phyloP scores from a whole-genome alignment of 2,329 filamentous ascomycete species.

The Dryadomyces quercivorus region DNA sequence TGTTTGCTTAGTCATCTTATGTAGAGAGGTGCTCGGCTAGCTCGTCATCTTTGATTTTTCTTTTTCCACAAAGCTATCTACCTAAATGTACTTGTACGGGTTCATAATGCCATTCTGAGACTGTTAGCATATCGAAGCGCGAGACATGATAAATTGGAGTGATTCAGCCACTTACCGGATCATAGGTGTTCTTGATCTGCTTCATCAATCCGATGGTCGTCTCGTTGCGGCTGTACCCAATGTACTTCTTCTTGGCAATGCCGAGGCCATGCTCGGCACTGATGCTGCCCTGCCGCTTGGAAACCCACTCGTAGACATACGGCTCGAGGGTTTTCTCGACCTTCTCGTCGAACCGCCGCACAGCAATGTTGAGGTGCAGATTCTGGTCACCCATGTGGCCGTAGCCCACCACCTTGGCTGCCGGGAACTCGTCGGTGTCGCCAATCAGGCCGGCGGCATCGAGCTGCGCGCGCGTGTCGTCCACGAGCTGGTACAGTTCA shows the following conservation, averaged over 20 bases:
- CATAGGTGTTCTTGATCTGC: slow-evolving; percentile 86
- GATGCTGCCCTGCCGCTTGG: slow-evolving; percentile 78
- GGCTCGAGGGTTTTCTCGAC: slow-evolving; percentile 86
- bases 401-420: slow-evolving; percentile 86
- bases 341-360: slow-evolving; percentile 69
- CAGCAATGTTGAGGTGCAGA: slow-evolving; percentile 82
- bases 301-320: slow-evolving; percentile 96
- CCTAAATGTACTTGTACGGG: slow-evolving; percentile 86
- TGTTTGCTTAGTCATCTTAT: too few relatives aligned
- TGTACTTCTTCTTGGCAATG: slow-evolving; percentile 88
- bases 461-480: slow-evolving; percentile 67
- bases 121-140: not conserved
- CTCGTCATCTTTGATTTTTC: not conserved
- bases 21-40: too few relatives aligned
- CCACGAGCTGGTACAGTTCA: slow-evolving; percentile 80
- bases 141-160: not conserved
- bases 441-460: slow-evolving; percentile 64
- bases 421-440: slow-evolving; percentile 62
- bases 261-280: slow-evolving; percentile 94
- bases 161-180: slow-evolving; percentile 58
- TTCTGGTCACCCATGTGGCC: slow-evolving; percentile 98
- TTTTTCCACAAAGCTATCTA: not conserved
- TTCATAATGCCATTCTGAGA: slow-evolving; percentile 93
- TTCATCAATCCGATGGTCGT: slow-evolving; percentile 87
- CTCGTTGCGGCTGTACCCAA: slow-evolving; percentile 82